phyloP scores from a whole-genome alignment of 345 rosid species.

The Raphanus sativus region DNA sequence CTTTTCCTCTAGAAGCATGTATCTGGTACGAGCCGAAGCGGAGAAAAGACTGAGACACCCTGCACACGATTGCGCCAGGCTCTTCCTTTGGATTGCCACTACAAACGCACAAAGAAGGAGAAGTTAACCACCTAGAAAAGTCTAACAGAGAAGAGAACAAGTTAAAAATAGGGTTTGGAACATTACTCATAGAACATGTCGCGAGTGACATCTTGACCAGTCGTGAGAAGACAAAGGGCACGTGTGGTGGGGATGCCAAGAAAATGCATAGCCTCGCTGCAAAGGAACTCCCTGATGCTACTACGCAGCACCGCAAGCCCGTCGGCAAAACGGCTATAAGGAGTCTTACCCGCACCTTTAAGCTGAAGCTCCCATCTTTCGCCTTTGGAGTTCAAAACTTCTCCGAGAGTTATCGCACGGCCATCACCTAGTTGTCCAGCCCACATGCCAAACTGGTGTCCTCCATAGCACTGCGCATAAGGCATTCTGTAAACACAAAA shows the following conservation, averaged over 20 bases:
- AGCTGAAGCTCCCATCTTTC: conserved; percentile 99
- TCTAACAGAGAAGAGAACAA: not conserved
- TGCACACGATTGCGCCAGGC: conserved; percentile 93
- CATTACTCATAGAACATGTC: conserved; percentile 99
- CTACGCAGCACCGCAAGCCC: conserved; percentile 97
- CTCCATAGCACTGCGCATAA: conserved; percentile 95
- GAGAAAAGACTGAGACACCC: conserved; percentile 86
- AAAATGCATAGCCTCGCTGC: conserved; percentile 90
- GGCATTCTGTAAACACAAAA: conserved; percentile 52
- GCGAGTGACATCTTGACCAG: conserved; percentile 88
- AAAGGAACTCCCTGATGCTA: conserved; percentile 93
- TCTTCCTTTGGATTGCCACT: conserved; percentile 97
- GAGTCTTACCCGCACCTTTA: conserved; percentile 96
- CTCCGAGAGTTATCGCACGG: conserved; percentile 92
- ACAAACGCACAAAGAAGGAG: conserved; percentile 25
- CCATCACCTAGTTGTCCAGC: conserved; percentile 99
- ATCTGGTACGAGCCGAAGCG: conserved; percentile 93
- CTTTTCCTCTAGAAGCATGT: conserved; percentile 90
- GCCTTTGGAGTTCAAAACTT: conserved; percentile 69
- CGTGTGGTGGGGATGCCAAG: conserved; percentile 97
- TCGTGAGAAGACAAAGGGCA: conserved; percentile 88
- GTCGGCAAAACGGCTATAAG: conserved; percentile 97
- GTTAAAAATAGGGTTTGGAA: conserved; percentile 23
- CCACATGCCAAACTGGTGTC: conserved; percentile 98
- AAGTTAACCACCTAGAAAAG: not conserved